phyloP scores from a whole-genome alignment of 495 filamentous ascomycete genomes.

The Hypoxylon crocopeplum region DNA sequence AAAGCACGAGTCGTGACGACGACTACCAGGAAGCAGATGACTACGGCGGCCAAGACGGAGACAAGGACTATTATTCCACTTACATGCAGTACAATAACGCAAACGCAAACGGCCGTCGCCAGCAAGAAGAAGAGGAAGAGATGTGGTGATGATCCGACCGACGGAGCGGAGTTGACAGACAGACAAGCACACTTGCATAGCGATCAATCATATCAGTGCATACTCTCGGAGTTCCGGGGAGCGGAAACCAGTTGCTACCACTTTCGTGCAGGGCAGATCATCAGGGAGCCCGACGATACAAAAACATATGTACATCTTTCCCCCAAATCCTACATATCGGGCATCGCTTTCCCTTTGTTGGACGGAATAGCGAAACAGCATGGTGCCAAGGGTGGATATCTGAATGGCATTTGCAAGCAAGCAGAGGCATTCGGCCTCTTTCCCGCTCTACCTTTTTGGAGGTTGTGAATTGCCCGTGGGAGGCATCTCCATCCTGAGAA shows the following conservation, averaged over 20 bases:
- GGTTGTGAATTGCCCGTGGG: conserved; percentile 2
- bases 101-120: conserved; percentile 35
- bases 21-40: conserved; percentile 38
- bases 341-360: conserved; percentile 12
- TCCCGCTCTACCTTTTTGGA: background rate
- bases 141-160: conserved; percentile 38
- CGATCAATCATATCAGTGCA: conserved; percentile 31
- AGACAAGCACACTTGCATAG: conserved; percentile 22
- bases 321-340: conserved; percentile 8
- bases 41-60: conserved; percentile 33
- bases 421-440: background rate
- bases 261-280: conserved; percentile 20
- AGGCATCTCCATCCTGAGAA: background rate
- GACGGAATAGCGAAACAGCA: conserved; percentile 22
- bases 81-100: conserved; percentile 36
- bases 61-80: conserved; percentile 43
- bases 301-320: background rate
- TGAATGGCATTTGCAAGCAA: conserved; percentile 30
- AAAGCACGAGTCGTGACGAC: conserved; percentile 22
- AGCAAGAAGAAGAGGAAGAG: conserved; percentile 33
- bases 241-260: conserved; percentile 14
- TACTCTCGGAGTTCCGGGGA: conserved; percentile 32
- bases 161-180: conserved; percentile 18
- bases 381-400: conserved; percentile 15
- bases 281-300: conserved; percentile 23